phyloP scores from a whole-genome alignment of 768 basidiomycete species.

The Serendipita sp. region DNA sequence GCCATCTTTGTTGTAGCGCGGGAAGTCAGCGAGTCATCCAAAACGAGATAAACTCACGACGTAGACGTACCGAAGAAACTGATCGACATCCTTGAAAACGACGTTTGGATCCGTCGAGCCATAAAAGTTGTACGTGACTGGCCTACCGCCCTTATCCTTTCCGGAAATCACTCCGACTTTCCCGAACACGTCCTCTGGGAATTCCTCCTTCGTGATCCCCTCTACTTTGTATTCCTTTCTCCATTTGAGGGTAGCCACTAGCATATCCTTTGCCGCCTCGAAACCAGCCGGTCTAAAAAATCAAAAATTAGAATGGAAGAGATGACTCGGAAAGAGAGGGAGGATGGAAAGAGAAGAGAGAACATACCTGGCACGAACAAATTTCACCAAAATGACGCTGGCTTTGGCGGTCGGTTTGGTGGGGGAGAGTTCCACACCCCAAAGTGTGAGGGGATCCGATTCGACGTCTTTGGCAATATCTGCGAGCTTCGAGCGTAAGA shows the following conservation, averaged over 20 bases:
- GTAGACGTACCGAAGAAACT: constrained; percentile 50
- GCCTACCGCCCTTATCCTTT: constrained; percentile 52
- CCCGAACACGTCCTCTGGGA: constrained; percentile 48
- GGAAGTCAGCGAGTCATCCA: not conserved
- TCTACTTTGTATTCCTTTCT: constrained; percentile 49
- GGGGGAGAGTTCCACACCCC: constrained; percentile 61
- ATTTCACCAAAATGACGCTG: constrained; percentile 69
- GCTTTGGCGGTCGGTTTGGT: constrained; percentile 42
- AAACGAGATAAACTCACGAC: too few relatives aligned
- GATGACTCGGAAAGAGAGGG: too few relatives aligned
- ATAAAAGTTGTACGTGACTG: constrained; percentile 65
- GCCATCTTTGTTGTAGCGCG: constrained; percentile 34
- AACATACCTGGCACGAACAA: constrained; percentile 56
- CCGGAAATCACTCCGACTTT: constrained; percentile 49
- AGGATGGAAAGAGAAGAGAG: not conserved
- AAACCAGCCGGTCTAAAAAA: constrained; percentile 34
- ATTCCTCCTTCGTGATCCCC: constrained; percentile 41
- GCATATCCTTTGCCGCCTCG: constrained; percentile 43
- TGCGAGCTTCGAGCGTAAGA: constrained; percentile 40
- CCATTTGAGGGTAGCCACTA: constrained; percentile 57
- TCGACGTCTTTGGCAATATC: constrained; percentile 44
- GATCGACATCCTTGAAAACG: constrained; percentile 61
- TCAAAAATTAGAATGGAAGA: not conserved
- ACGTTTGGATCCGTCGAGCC: constrained; percentile 52
- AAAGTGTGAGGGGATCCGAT: constrained; percentile 44